Percentiles rank a stretch among this genome's conserved stretches.
These are phyloP conservation scores for Cylindrodendrum hubeiense DNA, from an alignment of 2,329 filamentous ascomycete genomes.

Conservation along the genomic window DNA sequence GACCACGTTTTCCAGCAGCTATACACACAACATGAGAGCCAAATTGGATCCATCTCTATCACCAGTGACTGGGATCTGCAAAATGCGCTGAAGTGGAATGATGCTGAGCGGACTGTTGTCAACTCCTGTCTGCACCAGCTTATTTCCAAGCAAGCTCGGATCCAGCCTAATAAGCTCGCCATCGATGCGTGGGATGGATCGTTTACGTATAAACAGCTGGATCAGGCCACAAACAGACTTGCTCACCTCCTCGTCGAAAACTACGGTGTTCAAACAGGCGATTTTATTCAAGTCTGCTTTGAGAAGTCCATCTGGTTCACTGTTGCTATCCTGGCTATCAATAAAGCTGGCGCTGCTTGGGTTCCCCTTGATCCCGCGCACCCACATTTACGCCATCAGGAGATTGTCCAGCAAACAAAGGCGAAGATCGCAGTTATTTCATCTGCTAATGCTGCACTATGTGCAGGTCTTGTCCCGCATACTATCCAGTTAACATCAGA, in stretches of 20 bases:
- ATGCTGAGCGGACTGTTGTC: slow-evolving; percentile 4
- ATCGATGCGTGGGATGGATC: slow-evolving; percentile 38
- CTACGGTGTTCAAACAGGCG: neutral
- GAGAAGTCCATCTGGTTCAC: slow-evolving; percentile 41
- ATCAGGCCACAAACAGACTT: slow-evolving; percentile 2
- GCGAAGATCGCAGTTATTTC: slow-evolving; percentile 5
- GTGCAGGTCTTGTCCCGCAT: neutral
- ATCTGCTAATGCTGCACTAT: neutral
- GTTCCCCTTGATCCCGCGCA: slow-evolving; percentile 41
- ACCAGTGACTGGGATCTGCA: slow-evolving; percentile 1
- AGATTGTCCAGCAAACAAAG: slow-evolving; percentile 12
- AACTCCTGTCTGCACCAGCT: slow-evolving; percentile 2
- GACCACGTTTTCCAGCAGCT: slow-evolving; percentile 5
- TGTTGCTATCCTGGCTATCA: slow-evolving; percentile 40
- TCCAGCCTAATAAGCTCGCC: neutral
- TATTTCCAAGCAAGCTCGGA: slow-evolving; percentile 22
- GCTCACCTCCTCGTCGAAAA: neutral
- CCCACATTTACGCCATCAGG: slow-evolving; percentile 25
- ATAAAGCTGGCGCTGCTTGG: slow-evolving; percentile 40
- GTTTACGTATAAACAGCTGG: slow-evolving; percentile 18
- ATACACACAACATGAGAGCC: neutral
- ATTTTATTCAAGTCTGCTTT: slow-evolving; percentile 22
- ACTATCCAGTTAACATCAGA: slow-evolving; percentile 1
- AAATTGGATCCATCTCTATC: neutral
- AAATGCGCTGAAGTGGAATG: neutral